Percentiles rank a stretch among this genome's conserved stretches.
Conservation (phyloP, 176 grass and related monocot species). For the Carex scoparia region DNA sequence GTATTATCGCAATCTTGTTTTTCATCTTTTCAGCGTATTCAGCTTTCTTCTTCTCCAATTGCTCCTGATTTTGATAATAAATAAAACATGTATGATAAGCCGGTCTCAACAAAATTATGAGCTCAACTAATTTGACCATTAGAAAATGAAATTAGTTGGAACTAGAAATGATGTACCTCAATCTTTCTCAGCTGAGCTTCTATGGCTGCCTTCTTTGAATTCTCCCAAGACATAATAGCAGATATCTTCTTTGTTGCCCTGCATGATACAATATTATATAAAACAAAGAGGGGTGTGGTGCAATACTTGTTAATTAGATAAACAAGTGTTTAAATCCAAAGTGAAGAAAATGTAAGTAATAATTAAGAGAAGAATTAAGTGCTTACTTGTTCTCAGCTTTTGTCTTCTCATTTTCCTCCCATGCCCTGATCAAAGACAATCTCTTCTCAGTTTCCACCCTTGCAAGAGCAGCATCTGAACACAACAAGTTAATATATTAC, state of each 20-base stretch:
- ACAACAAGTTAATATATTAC: background rate
- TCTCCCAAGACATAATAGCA: constrained; percentile 74
- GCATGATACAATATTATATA: constrained; percentile 15
- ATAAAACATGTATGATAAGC: background rate
- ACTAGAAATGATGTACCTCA: constrained; percentile 45
- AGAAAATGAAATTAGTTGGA: background rate
- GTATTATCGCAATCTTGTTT: constrained; percentile 68
- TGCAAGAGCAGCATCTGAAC: constrained; percentile 63
- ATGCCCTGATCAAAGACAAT: constrained; percentile 76
- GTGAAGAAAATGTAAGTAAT: background rate
- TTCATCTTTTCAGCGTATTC: constrained; percentile 93
- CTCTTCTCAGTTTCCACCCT: constrained; percentile 81
- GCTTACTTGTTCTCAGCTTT: constrained; percentile 85
- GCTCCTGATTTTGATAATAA: constrained; percentile 45
- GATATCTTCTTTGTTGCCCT: constrained; percentile 83
- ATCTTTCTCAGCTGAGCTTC: constrained; percentile 79
- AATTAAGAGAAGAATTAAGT: background rate
- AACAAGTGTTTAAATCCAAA: background rate
- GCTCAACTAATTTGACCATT: background rate
- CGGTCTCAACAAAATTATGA: background rate
- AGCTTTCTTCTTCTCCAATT: constrained; percentile 87
- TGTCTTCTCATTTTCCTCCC: constrained; percentile 92
- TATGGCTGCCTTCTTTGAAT: constrained; percentile 68
- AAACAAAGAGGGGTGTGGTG: background rate
- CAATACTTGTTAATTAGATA: no score